Conservation (phyloP, 2,329 filamentous ascomycete genomes). For the Fusarium sambucinum region DNA sequence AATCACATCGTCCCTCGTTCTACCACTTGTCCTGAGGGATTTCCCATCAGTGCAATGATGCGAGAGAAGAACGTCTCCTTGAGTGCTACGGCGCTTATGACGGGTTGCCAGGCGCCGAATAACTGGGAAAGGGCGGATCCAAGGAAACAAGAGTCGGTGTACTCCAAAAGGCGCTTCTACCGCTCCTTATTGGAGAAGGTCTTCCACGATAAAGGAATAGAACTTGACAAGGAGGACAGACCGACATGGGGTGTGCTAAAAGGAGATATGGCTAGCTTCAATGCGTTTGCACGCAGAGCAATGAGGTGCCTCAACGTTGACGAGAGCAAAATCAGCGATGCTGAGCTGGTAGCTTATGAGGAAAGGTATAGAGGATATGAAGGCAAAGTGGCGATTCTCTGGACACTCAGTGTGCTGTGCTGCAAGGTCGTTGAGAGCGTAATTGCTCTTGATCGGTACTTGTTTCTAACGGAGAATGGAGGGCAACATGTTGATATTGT, state of each 20-base stretch:
- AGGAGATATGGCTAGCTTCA: neutral
- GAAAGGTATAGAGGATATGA: neutral
- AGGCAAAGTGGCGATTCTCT: neutral
- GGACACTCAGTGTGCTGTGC: neutral
- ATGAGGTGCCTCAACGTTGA: neutral
- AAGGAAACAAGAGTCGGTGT: neutral
- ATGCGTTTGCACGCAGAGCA: neutral
- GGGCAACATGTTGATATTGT: neutral
- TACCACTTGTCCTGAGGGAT: neutral
- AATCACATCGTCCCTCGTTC: neutral
- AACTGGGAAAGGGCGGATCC: neutral
- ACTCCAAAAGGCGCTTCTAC: neutral
- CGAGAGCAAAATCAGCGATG: neutral
- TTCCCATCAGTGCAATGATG: neutral
- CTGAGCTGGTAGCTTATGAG: neutral
- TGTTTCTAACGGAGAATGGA: neutral
- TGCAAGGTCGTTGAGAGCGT: conserved; percentile 3
- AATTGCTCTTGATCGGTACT: neutral
- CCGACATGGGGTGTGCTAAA: neutral
- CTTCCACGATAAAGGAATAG: neutral
- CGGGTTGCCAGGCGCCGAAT: neutral
- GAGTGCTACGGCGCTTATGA: neutral
- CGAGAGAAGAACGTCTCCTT: neutral
- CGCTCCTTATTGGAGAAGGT: neutral
- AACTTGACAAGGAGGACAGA: neutral